Evolutionary conservation across 305 asterid genomes (phyloP).

Genomic region (Fraxinus paxiana): DNA sequence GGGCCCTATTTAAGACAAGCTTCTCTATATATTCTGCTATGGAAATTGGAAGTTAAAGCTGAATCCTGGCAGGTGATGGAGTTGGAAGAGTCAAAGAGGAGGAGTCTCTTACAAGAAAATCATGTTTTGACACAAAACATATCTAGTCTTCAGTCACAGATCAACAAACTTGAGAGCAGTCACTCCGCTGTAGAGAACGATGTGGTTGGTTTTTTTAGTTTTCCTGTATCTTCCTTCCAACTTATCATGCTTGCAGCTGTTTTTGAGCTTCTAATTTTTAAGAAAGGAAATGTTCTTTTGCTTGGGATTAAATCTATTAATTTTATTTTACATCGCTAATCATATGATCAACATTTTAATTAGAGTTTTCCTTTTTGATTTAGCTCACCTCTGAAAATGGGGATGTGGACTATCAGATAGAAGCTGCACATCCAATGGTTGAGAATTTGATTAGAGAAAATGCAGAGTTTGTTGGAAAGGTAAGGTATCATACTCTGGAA

Average conservation of each 20-base stretch:
- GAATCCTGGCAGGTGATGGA: constrained; percentile 63
- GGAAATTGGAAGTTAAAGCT: constrained; percentile 39
- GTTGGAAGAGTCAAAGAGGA: constrained; percentile 50
- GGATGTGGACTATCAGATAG: constrained; percentile 35
- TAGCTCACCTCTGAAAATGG: constrained; percentile 53
- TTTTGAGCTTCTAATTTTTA: constrained; percentile 11
- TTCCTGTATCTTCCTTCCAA: not conserved
- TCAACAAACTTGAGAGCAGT: constrained; percentile 45
- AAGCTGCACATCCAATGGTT: constrained; percentile 43
- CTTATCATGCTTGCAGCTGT: not conserved
- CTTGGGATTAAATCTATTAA: constrained; percentile 7
- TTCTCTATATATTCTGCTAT: constrained; percentile 38
- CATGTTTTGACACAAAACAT: constrained; percentile 39
- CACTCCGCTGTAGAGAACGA: constrained; percentile 31
- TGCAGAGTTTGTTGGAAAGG: constrained; percentile 64
- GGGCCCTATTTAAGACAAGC: constrained; percentile 10
- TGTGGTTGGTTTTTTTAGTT: constrained; percentile 35
- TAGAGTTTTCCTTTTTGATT: constrained; percentile 25
- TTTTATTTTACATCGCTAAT: not conserved
- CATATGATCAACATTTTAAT: constrained; percentile 7
- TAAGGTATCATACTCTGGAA: constrained; percentile 22
- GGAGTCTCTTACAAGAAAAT: constrained; percentile 48
- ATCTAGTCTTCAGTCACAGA: constrained; percentile 46
- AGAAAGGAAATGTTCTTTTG: not conserved
- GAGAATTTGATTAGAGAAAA: constrained; percentile 53